Evolutionary conservation across 768 basidiomycete genomes (phyloP), one percentile per base, ranked within the genome.

Genomic region (Boletus rubescentipes): DNA sequence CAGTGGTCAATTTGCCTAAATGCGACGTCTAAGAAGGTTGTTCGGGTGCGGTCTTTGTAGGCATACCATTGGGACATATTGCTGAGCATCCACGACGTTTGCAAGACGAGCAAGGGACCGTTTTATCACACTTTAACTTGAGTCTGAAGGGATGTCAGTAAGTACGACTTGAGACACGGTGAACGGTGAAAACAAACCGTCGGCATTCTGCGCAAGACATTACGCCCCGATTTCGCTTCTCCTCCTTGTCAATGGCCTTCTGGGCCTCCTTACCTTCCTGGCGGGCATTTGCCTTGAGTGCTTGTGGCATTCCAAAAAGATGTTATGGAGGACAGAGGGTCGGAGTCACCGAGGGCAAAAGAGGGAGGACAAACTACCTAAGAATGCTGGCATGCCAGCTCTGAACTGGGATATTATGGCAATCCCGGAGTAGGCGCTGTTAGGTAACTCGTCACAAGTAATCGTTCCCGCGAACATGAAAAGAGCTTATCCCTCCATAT

Each of bases 41-140:
- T 14, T 49, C n/a, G 15, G 18, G 5, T 0, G 29, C 5, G 15
- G 26, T 12, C 16, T n/a, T 8, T 38, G 26, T 15, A 32, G 8
- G 31, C 55, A 15, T 55, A 67, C 73, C 87, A 61, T 89, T 89
- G 4, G 87, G 87, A 70, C 89, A 91, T 49, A 91, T 90, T 11
- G 84, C 84, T 6, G 84, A 81, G 62, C 88, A 90, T 29, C 88
- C 88, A 60, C 88, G 75, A 38, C 88, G 81, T 64, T 83, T 87
- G 67, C 88, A 86, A 6, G 77, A 79, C 1, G 76, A 72, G 58
- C 78, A 79, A 1, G 76, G 77, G 12, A 78, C 80, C 4, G 80
- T 86, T 69, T 89, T 90, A 71, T 89, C 86, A 68, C 88, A 90
- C 68, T 85, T 87, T 40, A 87, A 66, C 64, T 87, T 87, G 37